phyloP scores from a whole-genome alignment of 148 eudicot species.

The Rhododendron ferrugineum region DNA sequence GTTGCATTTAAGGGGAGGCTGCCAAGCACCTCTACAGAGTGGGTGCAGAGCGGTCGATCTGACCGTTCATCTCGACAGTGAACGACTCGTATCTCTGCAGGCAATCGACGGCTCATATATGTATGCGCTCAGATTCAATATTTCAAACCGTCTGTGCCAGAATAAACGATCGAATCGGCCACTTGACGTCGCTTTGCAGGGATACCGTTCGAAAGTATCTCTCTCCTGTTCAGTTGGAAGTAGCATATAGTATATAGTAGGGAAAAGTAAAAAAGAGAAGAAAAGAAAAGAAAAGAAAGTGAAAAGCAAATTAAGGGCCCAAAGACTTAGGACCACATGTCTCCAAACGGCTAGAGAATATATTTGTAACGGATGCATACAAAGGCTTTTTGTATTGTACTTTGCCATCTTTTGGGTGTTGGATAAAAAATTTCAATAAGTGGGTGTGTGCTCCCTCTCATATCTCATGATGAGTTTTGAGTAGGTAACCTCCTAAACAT shows the following conservation, averaged over 20 bases:
- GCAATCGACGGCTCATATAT: too few relatives aligned
- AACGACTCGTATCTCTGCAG: too few relatives aligned
- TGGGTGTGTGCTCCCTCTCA: not conserved
- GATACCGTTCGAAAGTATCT: too few relatives aligned
- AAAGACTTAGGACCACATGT: not conserved
- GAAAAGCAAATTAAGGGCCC: not conserved
- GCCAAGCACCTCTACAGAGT: too few relatives aligned
- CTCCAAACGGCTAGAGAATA: not conserved
- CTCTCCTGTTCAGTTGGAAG: not conserved
- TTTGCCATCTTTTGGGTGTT: not conserved
- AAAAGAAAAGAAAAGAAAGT: not conserved
- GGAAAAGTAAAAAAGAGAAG: not conserved
- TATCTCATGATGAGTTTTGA: not conserved
- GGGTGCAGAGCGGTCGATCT: too few relatives aligned
- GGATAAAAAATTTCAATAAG: not conserved
- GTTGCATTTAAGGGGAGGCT: not conserved
- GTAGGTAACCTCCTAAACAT: not conserved
- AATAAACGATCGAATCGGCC: too few relatives aligned
- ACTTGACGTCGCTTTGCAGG: too few relatives aligned
- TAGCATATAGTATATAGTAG: not conserved
- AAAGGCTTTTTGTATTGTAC: not conserved
- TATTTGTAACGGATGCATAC: constrained; percentile 1
- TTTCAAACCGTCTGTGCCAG: too few relatives aligned
- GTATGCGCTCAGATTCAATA: too few relatives aligned
- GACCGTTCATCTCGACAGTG: too few relatives aligned